Evolutionary conservation across 2,329 filamentous ascomycete genomes (phyloP), one percentile per base, ranked within the genome.

Genomic region (Grosmannia huntii): DNA sequence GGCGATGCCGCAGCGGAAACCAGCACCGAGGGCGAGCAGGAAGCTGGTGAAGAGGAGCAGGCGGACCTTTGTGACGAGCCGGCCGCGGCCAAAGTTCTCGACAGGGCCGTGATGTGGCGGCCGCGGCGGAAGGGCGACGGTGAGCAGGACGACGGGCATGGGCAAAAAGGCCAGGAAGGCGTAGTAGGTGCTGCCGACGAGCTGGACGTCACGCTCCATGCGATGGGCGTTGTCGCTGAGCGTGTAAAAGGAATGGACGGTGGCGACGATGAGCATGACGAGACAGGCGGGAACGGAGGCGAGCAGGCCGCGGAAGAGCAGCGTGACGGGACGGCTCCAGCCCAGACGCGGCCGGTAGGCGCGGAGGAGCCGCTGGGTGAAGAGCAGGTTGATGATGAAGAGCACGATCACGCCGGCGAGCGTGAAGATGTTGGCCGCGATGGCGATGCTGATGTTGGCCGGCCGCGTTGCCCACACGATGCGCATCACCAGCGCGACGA

Each of bases 311-410:
- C 76, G 79, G 69, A 90, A 86, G 28, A 70, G 58, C 23, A 74
- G 62, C 2, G 74, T 75, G 27, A 82, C 74, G 1, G 71, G 64
- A 27, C 71, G 75, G 61, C 80, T 77, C 88, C 89, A 92, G 59
- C 88, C 89, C 36, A 89, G 68, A 2, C 69, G 67, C 0, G 89
- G 88, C 66, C 91, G 87, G 52, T 82, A 80, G 5, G 86, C 86
- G 57, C 90, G 80, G 21, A 94, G 70, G 28, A 95, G 77, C 52
- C 90, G 83, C 70, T 90, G 87, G 0, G 85, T 72, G 67, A 91
- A 88, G 65, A 94, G 73, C 49, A 95, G 72, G 71, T 95, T 94
- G 70, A 90, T 74, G 65, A 92, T 72, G 70, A 88, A 92, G 28
- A 95, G 73, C 9, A 95, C 70, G 38, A 95, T 68, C 19, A 90